Base-by-base conservation (phyloP, 2,329 filamentous ascomycete species). In the Periconia digitata region DNA sequence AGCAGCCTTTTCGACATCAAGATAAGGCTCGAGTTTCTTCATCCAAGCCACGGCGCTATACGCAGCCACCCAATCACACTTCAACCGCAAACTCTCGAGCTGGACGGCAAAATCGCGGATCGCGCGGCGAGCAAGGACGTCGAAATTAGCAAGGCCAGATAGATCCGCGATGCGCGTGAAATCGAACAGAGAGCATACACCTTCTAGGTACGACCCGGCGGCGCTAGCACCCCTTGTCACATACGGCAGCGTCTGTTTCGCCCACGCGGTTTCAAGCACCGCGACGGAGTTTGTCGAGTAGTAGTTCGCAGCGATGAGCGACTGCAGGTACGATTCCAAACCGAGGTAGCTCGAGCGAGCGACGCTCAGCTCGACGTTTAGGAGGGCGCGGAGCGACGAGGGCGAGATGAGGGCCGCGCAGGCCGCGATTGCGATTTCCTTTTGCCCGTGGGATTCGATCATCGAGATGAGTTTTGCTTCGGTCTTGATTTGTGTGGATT, bases 381-480 rank as follows among this genome's bases (percentile, higher is more conserved):
- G 55, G 4, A 62, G 22, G 21, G 52, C 55, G 45, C 63, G 49
- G 1, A 69, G 24, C 13, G 58, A 56, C 6, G 50, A 46, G 21
- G 59, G 55, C 8, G 60, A 59, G 50, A 70, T 66, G 10, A 56
- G 59, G 58, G 66, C 54, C 20, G 62, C 63, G 22, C 55, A 58
- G 6, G 67, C 61, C 21, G 63, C 66, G 41, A 70, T 54, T 0
- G 63, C 66, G 8, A 68, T 46, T 35, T 69, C 64, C 51, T 50
- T 58, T 12, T 42, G 42, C 21, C 56, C 50, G 46, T 56, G 47
- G 12, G 58, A 57, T 3, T 46, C 46, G 18, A 69, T 56, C 24
- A 69, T 42, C 8, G 52, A 46, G 2, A 51, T 44, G 12, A 69
- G 49, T 15, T 58, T 53, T 16, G 58, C 46, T 40, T 67, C 62